Percentiles rank a stretch among this genome's conserved stretches.
phyloP scores from a whole-genome alignment of 257 asterid species.

The Solanum etuberosum region DNA sequence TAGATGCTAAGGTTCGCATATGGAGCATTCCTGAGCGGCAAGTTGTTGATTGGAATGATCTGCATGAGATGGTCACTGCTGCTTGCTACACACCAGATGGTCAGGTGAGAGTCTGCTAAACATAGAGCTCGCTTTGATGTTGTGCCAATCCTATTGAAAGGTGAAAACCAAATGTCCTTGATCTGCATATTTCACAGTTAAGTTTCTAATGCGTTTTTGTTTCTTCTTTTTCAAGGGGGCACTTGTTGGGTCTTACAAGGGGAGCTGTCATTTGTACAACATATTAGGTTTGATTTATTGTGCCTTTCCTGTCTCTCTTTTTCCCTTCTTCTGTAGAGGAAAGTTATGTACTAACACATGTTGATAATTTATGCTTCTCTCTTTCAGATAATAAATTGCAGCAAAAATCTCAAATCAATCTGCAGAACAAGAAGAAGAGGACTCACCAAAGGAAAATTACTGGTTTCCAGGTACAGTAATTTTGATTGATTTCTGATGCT shows the following conservation, averaged over 20 bases:
- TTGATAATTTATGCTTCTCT: neutral
- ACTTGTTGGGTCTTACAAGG: slow-evolving; percentile 94
- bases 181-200: neutral
- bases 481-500: neutral
- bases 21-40: slow-evolving; percentile 94
- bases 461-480: slow-evolving; percentile 73
- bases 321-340: neutral
- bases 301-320: neutral
- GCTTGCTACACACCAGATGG: slow-evolving; percentile 99
- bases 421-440: slow-evolving; percentile 85
- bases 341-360: neutral
- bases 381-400: slow-evolving; percentile 70
- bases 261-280: slow-evolving; percentile 78
- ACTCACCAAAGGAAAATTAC: slow-evolving; percentile 92
- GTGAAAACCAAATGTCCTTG: neutral
- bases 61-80: slow-evolving; percentile 99
- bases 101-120: slow-evolving; percentile 48
- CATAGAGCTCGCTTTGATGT: neutral
- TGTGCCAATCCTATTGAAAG: neutral
- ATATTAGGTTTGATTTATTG: slow-evolving; percentile 47
- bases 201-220: neutral
- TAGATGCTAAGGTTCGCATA: slow-evolving; percentile 93
- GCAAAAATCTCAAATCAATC: slow-evolving; percentile 65
- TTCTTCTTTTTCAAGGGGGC: slow-evolving; percentile 56
- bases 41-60: slow-evolving; percentile 97